phyloP scores from a whole-genome alignment of 208 protist genomes.

The Porcisia hertigi region DNA sequence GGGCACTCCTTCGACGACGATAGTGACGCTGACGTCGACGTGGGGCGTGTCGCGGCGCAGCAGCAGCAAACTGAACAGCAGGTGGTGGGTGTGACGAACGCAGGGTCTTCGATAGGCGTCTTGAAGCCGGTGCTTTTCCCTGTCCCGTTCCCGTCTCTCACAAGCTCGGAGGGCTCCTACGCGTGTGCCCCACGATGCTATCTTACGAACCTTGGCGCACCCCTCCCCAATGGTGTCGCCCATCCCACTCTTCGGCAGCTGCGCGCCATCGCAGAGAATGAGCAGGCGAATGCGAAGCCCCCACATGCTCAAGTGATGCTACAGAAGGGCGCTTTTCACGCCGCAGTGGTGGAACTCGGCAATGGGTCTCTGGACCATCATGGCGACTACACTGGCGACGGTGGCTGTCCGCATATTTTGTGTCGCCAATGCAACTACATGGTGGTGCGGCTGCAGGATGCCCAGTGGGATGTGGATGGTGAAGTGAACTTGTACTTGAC shows the following conservation, averaged over 20 bases:
- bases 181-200: slow-evolving; percentile 56
- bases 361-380: slow-evolving; percentile 68
- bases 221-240: background rate
- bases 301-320: slow-evolving; percentile 20
- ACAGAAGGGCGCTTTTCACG: slow-evolving; percentile 69
- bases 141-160: slow-evolving; percentile 66
- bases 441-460: slow-evolving; percentile 79
- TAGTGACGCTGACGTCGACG: slow-evolving; percentile 33
- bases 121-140: slow-evolving; percentile 24
- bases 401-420: slow-evolving; percentile 72
- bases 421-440: slow-evolving; percentile 79
- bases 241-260: slow-evolving; percentile 53
- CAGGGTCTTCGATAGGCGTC: background rate
- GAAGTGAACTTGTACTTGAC: slow-evolving; percentile 80
- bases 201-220: slow-evolving; percentile 60
- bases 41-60: background rate
- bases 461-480: slow-evolving; percentile 58
- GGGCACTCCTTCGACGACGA: slow-evolving; percentile 50
- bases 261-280: slow-evolving; percentile 33
- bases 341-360: slow-evolving; percentile 40
- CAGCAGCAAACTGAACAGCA: background rate
- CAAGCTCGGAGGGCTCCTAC: slow-evolving; percentile 23
- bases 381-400: slow-evolving; percentile 30
- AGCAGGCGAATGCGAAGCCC: slow-evolving; percentile 19
- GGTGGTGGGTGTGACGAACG: background rate